A percentile compares a stretch with the other conserved stretches of the same genome.
Conservation (phyloP, 2,329 filamentous ascomycete genomes). For the Pezicula neosporulosa region DNA sequence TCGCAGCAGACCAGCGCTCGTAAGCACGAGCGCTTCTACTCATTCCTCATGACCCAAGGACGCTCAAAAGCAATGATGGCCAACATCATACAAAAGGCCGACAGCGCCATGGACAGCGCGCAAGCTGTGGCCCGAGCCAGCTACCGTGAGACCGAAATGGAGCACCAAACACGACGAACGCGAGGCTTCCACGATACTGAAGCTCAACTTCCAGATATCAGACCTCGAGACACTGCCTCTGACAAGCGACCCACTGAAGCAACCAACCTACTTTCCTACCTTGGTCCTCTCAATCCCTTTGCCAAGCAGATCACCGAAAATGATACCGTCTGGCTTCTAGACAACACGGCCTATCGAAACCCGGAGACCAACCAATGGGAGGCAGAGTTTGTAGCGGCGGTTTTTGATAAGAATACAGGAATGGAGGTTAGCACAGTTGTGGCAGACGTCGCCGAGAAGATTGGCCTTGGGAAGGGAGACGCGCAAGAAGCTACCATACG, state of each 20-base stretch:
- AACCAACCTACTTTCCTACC: conserved; percentile 42
- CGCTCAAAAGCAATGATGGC: too few species aligned
- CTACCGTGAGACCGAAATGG: conserved; percentile 36
- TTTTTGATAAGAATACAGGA: conserved; percentile 72
- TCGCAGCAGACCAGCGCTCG: too few species aligned
- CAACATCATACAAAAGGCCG: not conserved
- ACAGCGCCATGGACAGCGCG: not conserved
- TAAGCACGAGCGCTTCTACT: too few species aligned
- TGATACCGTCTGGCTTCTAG: conserved; percentile 83
- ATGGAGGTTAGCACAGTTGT: conserved; percentile 66
- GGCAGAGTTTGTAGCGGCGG: conserved; percentile 78
- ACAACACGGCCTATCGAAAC: conserved; percentile 77
- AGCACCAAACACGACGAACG: conserved; percentile 44
- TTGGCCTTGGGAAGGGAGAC: conserved; percentile 59
- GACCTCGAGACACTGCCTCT: conserved; percentile 18
- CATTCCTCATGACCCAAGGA: too few species aligned
- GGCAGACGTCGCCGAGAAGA: conserved; percentile 62
- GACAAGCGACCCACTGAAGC: conserved; percentile 16
- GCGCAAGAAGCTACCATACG: conserved; percentile 59
- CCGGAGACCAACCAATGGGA: conserved; percentile 57
- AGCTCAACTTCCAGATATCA: conserved; percentile 39
- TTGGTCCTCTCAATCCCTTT: conserved; percentile 53
- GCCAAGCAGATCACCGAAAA: conserved; percentile 51
- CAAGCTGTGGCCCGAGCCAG: not conserved
- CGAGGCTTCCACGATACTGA: conserved; percentile 48